Base-by-base conservation (phyloP, 2,329 filamentous ascomycete species). In the Capronia coronata region DNA sequence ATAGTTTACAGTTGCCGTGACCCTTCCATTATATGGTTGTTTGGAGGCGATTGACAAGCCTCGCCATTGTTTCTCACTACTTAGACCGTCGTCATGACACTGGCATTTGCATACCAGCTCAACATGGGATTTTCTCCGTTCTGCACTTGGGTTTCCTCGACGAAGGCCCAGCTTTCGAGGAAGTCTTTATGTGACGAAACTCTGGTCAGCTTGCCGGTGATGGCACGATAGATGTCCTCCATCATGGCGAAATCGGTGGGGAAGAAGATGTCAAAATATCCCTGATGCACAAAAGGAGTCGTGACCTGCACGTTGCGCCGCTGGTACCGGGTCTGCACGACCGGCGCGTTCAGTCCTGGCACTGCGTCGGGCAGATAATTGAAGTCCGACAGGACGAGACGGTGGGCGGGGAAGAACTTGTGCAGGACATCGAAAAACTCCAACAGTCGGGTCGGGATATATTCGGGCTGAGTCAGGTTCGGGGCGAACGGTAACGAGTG, bases 181-280 rank as follows among this genome's bases (percentile, higher is more conserved):
- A 97, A 98, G 58, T 94, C 87, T 65, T 91, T 88, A 63, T 98
- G 93, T 30, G 84, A 82, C 65, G 83, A 78, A 44, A 94, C 87
- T 44, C 85, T 79, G 2, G 90, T 95, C 61, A 97, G 74, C 65
- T 94, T 93, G 25, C 91, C 91, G 0, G 93, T 98, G 61, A 97
- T 82, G 54, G 88, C 88, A 48, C 87, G 83, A 71, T 98, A 98
- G 60, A 97, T 82, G 61, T 88, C 83, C 68, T 97, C 89, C 69
- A 93, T 84, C 59, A 94, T 84, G 55, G 79, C 76, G 65, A 98
- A 98, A 68, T 98, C 86, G 9, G 93, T 98, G 0, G 93, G 93
- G 71, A 98, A 98, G 65, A 98, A 83, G 62, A 98, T 96, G 66
- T 98, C 94, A 65, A 98, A 98, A 70, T 95, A 97, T 39, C 93